A percentile compares a stretch with the other conserved stretches of the same genome.
These are phyloP conservation scores for Lecanicillium sp. DNA, from an alignment of 2,329 filamentous ascomycete species.

Conservation along the genomic window DNA sequence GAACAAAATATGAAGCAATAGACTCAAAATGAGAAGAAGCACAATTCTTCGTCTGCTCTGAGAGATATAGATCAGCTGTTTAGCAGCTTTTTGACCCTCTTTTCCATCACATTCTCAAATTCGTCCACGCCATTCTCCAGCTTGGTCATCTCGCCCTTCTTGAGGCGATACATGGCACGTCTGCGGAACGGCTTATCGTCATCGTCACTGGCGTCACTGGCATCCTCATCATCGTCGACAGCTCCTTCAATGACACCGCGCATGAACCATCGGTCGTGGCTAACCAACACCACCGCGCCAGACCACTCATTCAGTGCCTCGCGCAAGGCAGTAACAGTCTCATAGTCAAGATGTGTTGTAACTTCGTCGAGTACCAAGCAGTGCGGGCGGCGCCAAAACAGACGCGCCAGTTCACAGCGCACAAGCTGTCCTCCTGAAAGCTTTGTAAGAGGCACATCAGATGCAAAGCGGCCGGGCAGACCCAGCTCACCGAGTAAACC, in stretches of 20 bases:
- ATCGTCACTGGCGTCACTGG: conserved; percentile 27
- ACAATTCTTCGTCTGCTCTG: too few species aligned
- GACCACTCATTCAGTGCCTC: conserved; percentile 59
- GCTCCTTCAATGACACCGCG: conserved; percentile 61
- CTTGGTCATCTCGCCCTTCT: conserved; percentile 45
- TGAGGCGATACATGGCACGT: conserved; percentile 53
- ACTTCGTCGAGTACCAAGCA: conserved; percentile 72
- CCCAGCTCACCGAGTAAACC: conserved; percentile 61
- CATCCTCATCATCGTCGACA: conserved; percentile 32
- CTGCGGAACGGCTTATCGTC: conserved; percentile 37
- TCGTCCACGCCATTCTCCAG: conserved; percentile 54
- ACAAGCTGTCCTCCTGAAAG: conserved; percentile 76
- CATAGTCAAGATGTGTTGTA: conserved; percentile 77
- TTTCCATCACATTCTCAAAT: conserved; percentile 58
- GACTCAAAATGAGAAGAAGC: not conserved
- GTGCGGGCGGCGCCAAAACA: conserved; percentile 64
- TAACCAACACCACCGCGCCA: conserved; percentile 70
- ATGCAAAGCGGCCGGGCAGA: conserved; percentile 60
- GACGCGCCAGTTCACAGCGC: conserved; percentile 53
- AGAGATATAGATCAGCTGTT: conserved; percentile 1
- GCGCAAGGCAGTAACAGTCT: conserved; percentile 67
- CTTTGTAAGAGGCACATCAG: conserved; percentile 64
- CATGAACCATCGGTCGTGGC: conserved; percentile 78
- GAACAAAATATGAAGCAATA: not conserved
- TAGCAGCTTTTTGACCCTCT: conserved; percentile 41